These are phyloP conservation scores for Quercus phellos DNA, from an alignment of 331 rosid genomes.

Conservation along the genomic window DNA sequence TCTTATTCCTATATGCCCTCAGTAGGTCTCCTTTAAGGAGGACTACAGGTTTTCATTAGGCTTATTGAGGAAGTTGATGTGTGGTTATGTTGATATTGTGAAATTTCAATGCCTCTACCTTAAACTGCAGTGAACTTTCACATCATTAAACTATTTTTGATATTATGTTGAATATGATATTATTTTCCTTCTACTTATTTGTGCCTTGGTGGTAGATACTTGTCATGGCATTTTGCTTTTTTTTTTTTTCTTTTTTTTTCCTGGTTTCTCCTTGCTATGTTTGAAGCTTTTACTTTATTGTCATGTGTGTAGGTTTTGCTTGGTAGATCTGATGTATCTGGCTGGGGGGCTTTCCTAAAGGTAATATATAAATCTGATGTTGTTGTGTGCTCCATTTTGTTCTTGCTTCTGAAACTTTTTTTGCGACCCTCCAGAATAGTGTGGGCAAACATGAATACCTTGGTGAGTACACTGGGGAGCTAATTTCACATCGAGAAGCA, in stretches of 20 bases:
- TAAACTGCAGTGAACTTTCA: neutral
- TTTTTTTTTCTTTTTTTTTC: neutral
- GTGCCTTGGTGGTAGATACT: neutral
- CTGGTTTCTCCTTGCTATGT: neutral
- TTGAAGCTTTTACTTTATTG: neutral
- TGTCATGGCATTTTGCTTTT: neutral
- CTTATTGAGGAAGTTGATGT: neutral
- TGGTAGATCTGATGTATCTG: conserved; percentile 95
- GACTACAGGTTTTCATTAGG: neutral
- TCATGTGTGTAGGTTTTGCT: conserved; percentile 67
- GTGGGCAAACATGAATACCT: conserved; percentile 98
- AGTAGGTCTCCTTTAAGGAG: neutral
- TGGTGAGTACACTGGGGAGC: conserved; percentile 98
- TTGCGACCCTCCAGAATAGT: conserved; percentile 62
- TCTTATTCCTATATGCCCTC: neutral
- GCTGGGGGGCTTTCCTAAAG: conserved; percentile 99
- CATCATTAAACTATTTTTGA: neutral
- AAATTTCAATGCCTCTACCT: neutral
- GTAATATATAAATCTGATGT: conserved; percentile 33
- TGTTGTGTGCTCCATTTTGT: neutral
- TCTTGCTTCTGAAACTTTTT: conserved; percentile 28
- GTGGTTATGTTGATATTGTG: neutral
- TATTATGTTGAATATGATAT: neutral
- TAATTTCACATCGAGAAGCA: conserved; percentile 94
- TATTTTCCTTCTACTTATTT: neutral